Base-by-base conservation (phyloP, 2,329 filamentous ascomycete species). In the Alternaria viburni region DNA sequence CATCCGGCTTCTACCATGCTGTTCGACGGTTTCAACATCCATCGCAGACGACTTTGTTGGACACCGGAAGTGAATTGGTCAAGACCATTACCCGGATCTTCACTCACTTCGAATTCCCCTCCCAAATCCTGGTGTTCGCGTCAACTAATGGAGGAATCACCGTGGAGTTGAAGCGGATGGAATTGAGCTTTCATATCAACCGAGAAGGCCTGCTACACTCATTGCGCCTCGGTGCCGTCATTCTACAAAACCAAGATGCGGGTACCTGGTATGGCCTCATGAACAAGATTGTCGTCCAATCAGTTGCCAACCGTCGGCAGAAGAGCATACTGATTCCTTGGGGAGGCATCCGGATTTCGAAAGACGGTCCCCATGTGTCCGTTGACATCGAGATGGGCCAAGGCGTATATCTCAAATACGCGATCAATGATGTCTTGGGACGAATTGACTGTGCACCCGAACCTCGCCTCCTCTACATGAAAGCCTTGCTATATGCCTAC, bases 191-290 rank as follows among this genome's bases (percentile, higher is more conserved):
- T 66, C 62, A 43, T 1, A 86, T 90, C 1, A 87, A 86, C 51
- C 0, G 11, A 0, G 64, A 69, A 0, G 73, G 78, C 0, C 63
- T 84, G 0, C 80, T 91, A 0, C 66, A 83, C 13, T 89, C 82
- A 17, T 75, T 55, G 0, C 81, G 90, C 64, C 80, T 90, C 0
- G 73, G 75, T 0, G 80, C 84, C 0, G 82, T 86, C 45, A 79
- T 92, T 1, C 41, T 47, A 4, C 71, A 74, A 0, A 67, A 86
- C 9, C 90, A 92, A 69, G 85, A 90, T 54, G 77, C 84, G 0
- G 89, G 89, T 0, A 88, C 87, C 0, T 83, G 86, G 68, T 86
- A 91, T 61, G 89, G 90, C 0, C 78, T 91, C 0, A 61, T 77
- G 3, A 89, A 85, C 72, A 90, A 86, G 71, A 76, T 90, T 4